Percentiles rank a stretch among this genome's conserved stretches.
Conservation (phyloP, 1,284 basidiomycete species). For the Leccinum ponderosum region DNA sequence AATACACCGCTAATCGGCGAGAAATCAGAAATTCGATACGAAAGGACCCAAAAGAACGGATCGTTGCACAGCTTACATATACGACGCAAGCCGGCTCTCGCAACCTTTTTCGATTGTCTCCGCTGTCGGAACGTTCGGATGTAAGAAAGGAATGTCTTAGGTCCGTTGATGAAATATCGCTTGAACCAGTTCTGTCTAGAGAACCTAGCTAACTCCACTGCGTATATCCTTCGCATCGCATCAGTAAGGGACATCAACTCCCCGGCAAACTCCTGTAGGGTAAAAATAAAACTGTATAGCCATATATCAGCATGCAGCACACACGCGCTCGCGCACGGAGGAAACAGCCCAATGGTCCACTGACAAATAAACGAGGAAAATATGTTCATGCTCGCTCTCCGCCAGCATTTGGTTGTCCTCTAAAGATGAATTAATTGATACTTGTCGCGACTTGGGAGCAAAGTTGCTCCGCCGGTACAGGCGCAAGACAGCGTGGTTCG, state of each 20-base stretch:
- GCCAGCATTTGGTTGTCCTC: conserved; percentile 41
- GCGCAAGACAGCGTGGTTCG: conserved; percentile 78
- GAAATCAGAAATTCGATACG: conserved; percentile 11
- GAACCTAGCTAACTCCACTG: conserved; percentile 52
- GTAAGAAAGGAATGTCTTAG: conserved; percentile 23
- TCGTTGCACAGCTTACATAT: conserved; percentile 41
- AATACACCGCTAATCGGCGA: conserved; percentile 51
- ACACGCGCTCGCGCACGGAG: not conserved
- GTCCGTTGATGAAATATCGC: conserved; percentile 33
- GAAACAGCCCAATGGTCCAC: conserved; percentile 31
- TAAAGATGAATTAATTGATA: conserved; percentile 34
- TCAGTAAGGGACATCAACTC: conserved; percentile 83
- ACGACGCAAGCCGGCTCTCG: conserved; percentile 27
- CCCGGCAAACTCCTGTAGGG: conserved; percentile 85
- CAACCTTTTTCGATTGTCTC: conserved; percentile 13
- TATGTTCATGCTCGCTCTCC: conserved; percentile 58
- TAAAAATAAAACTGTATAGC: conserved; percentile 81
- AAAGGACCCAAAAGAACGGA: conserved; percentile 1
- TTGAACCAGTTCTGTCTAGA: conserved; percentile 44
- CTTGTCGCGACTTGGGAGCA: conserved; percentile 34
- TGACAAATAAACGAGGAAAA: conserved; percentile 91
- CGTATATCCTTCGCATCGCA: conserved; percentile 75
- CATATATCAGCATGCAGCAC: conserved; percentile 5
- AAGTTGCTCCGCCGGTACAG: conserved; percentile 64
- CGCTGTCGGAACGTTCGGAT: conserved; percentile 19